phyloP scores from a whole-genome alignment of 768 basidiomycete genomes.

The Naganishia vishniacii region DNA sequence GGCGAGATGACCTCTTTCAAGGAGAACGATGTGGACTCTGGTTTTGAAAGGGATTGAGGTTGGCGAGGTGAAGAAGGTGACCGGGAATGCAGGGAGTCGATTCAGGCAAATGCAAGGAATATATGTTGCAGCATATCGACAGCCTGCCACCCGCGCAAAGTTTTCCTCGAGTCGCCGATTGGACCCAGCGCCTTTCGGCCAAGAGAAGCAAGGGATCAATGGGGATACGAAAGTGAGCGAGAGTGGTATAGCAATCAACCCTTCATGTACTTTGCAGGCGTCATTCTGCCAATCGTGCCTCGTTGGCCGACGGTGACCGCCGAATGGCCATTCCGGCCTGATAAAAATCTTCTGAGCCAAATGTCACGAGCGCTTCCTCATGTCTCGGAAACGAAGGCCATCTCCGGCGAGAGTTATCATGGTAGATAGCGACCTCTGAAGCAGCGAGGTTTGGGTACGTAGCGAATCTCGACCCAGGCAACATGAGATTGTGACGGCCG shows the following conservation, averaged over 20 bases:
- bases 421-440: no score
- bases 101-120: not conserved
- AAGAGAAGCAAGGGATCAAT: not conserved
- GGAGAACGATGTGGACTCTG: not conserved
- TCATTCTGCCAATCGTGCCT: not conserved
- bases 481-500: no score
- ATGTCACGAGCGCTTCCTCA: constrained; percentile 3
- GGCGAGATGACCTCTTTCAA: not conserved
- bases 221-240: not conserved
- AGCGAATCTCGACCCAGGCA: no score
- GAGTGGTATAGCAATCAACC: constrained; percentile 8
- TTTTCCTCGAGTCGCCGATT: not conserved
- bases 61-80: no score
- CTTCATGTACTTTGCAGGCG: not conserved
- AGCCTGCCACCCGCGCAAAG: not conserved
- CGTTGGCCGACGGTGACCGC: not conserved
- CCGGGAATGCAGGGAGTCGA: no score
- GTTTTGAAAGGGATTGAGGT: not conserved
- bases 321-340: not conserved
- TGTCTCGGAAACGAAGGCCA: not conserved
- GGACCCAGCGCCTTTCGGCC: not conserved
- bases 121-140: not conserved
- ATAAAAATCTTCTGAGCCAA: not conserved
- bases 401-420: not conserved
- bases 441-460: no score